Percentiles rank a stretch among this genome's conserved stretches.
Evolutionary conservation across 2,329 filamentous ascomycete genomes (phyloP).

Genomic region (Talaromyces sp.): DNA sequence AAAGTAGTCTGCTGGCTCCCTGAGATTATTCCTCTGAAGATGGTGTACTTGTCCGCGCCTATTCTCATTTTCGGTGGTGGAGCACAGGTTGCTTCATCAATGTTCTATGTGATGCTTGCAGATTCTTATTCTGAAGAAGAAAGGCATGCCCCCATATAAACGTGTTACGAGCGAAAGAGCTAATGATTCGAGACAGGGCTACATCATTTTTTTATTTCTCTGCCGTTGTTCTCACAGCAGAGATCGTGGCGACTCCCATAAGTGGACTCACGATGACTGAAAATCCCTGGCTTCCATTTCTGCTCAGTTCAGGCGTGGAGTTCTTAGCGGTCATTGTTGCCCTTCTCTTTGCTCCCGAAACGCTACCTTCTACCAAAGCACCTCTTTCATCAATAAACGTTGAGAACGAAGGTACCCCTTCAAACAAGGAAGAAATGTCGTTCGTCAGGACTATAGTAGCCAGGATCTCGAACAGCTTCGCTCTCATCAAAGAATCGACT

Average conservation of each 20-base stretch:
- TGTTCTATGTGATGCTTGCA: constrained; percentile 26
- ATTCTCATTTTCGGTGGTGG: constrained; percentile 28
- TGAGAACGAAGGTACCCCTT: background rate
- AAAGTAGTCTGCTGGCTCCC: constrained; percentile 26
- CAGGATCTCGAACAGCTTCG: background rate
- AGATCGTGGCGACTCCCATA: constrained; percentile 27
- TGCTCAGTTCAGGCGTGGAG: constrained; percentile 9
- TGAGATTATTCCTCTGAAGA: constrained; percentile 22
- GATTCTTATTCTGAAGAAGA: constrained; percentile 30
- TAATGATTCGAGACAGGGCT: background rate
- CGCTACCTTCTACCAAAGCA: background rate
- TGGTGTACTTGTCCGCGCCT: constrained; percentile 26
- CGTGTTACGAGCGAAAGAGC: background rate
- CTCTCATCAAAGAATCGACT: background rate
- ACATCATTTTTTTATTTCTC: constrained; percentile 17
- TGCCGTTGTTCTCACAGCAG: constrained; percentile 23
- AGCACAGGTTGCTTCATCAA: constrained; percentile 22
- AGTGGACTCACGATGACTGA: constrained; percentile 29
- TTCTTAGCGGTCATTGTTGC: constrained; percentile 8
- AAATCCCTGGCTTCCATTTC: constrained; percentile 23
- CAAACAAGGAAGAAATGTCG: background rate
- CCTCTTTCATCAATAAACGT: background rate
- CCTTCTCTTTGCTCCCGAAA: constrained; percentile 9
- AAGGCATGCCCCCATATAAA: constrained; percentile 18
- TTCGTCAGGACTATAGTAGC: background rate